phyloP scores from a whole-genome alignment of 2,329 filamentous ascomycete species.

The Aspergillus texensis region DNA sequence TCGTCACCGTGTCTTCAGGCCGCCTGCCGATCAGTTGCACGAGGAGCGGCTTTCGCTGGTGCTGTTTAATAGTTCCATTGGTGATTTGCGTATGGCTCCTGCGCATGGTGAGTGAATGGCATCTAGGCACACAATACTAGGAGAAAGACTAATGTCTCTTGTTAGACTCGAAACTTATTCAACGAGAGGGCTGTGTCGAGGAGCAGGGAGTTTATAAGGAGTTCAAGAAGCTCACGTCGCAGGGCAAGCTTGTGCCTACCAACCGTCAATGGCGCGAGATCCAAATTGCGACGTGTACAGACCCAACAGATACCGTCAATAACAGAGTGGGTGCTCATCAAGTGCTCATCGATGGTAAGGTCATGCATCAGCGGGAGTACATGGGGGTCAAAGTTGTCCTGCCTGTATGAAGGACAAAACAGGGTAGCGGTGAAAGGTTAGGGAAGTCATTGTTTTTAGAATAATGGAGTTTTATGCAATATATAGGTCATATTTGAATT shows the following conservation, averaged over 20 bases:
- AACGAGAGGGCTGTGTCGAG: constrained; percentile 47
- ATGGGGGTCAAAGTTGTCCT: constrained; percentile 52
- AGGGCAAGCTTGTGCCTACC: constrained; percentile 48
- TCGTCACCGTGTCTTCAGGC: constrained; percentile 47
- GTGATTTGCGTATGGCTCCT: constrained; percentile 48
- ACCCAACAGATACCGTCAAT: constrained; percentile 45
- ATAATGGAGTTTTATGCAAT: not conserved
- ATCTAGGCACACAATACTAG: not conserved
- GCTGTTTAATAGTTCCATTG: constrained; percentile 51
- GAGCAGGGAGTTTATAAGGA: constrained; percentile 51
- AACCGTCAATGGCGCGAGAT: constrained; percentile 55
- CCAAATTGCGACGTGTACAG: constrained; percentile 49
- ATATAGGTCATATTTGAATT: not conserved
- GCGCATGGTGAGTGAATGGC: constrained; percentile 28
- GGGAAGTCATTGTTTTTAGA: not conserved
- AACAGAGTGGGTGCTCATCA: constrained; percentile 49
- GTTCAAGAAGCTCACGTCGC: constrained; percentile 47
- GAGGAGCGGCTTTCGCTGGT: constrained; percentile 39
- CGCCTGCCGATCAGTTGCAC: constrained; percentile 41
- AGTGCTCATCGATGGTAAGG: constrained; percentile 47
- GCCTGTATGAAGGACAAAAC: constrained; percentile 36
- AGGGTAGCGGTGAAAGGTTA: not conserved
- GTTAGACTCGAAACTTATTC: constrained; percentile 41
- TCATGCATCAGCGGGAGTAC: constrained; percentile 52
- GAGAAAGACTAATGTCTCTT: not conserved